Evolutionary conservation across 164 flowering plant species (phyloP), one percentile per base, ranked within the genome.

Genomic region (Liquidambar formosana): DNA sequence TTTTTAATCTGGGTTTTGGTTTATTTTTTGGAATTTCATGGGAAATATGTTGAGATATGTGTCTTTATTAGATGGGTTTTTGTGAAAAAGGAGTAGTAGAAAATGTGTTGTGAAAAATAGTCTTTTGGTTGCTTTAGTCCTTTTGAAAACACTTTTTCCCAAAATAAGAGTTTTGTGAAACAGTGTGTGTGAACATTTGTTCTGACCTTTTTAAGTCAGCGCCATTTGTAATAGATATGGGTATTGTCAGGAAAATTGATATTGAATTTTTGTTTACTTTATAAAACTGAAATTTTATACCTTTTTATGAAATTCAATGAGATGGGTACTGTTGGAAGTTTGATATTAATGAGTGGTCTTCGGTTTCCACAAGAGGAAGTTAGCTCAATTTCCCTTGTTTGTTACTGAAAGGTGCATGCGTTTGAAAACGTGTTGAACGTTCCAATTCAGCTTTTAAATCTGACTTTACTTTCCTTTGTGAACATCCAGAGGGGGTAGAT

Each of bases 351-450:
- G 27, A 60, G 46, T 13, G 66, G 66, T 61, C 12, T 61, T 61
- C 64, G 21, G 47, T 61, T 61, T 61, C 14, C 3, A 61, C 23
- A 15, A 14, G 65, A 52, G 21, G 33, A 66, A 28, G 53, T 28
- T 18, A 33, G 61, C 45, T 21, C 45, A 54, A n/a, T 52, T 19
- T 19, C 56, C 56, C 19, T 52, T 52, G 56, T 52, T 71, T 57
- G 46, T 57, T 43, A 63, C 78, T 44, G 56, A 71, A 66, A 70
- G 67, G 41, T 46, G 61, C 8, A 25, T 46, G 61, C 8, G 51
- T 45, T 58, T 54, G 60, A 61, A 73, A 72, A 70, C 79, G 75
- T 73, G 82, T 60, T 75, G 70, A 73, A 76, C 54, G 70, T 54
- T 69, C 72, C 57, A 65, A 14, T 62, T 58, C 60, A 45, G 10